Conservation (phyloP, 2,329 filamentous ascomycete genomes). For the Xylaria sp. region DNA sequence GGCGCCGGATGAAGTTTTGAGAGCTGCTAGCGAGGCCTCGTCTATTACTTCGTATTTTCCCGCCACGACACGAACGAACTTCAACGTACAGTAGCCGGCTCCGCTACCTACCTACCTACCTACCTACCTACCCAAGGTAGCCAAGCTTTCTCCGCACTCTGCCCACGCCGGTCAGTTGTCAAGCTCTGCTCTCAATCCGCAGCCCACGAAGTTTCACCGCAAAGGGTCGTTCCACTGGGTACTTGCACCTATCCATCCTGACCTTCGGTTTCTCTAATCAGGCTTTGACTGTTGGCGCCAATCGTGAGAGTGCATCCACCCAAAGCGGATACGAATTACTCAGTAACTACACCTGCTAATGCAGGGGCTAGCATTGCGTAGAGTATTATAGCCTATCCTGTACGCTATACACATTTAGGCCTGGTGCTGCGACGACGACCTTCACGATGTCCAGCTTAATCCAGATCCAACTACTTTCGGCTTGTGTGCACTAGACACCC, state of each 20-base stretch:
- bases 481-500: constrained; percentile 10
- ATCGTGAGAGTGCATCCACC: constrained; percentile 24
- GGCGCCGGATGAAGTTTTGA: background rate
- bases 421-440: constrained; percentile 39
- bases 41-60: background rate
- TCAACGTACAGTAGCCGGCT: background rate
- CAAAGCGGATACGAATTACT: constrained; percentile 17
- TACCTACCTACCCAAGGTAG: background rate
- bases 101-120: background rate
- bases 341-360: constrained; percentile 16
- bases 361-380: constrained; percentile 21
- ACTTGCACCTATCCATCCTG: constrained; percentile 4
- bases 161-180: constrained; percentile 7
- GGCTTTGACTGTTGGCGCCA: constrained; percentile 28
- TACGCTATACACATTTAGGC: constrained; percentile 25
- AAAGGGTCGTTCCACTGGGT: constrained; percentile 22
- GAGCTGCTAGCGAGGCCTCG: background rate
- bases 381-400: constrained; percentile 18
- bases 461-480: background rate
- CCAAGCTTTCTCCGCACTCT: constrained; percentile 14
- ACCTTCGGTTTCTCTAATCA: constrained; percentile 19
- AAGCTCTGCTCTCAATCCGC: background rate
- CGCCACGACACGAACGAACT: background rate
- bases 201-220: constrained; percentile 24
- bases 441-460: constrained; percentile 34